These are phyloP conservation scores for Acanthamoeba castellanii DNA, from an alignment of 208 protist genomes.

Conservation along the genomic window DNA sequence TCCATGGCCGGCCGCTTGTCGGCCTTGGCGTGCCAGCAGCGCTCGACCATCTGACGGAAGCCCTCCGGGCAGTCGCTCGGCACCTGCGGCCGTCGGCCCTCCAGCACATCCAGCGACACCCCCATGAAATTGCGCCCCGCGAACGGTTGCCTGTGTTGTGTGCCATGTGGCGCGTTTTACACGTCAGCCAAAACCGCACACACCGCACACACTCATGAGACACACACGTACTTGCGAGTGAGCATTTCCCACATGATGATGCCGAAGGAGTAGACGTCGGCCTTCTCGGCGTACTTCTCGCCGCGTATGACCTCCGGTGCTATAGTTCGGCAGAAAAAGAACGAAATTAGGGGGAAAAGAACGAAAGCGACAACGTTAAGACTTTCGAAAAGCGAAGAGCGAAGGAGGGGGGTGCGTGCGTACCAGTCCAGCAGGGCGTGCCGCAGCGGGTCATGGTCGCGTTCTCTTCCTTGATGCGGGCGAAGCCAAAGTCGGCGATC, in stretches of 20 bases:
- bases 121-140: slow-evolving; percentile 68
- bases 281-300: slow-evolving; percentile 58
- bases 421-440: slow-evolving; percentile 61
- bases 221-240: slow-evolving; percentile 16
- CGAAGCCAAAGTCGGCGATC: slow-evolving; percentile 64
- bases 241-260: slow-evolving; percentile 69
- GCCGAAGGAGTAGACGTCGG: slow-evolving; percentile 28
- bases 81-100: slow-evolving; percentile 13
- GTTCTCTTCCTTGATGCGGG: slow-evolving; percentile 61
- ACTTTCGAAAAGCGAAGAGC: not conserved
- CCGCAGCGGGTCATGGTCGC: slow-evolving; percentile 66
- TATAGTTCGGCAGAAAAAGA: not conserved
- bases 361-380: not conserved
- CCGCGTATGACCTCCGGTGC: slow-evolving; percentile 46
- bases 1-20: slow-evolving; percentile 3
- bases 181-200: not conserved
- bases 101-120: slow-evolving; percentile 38
- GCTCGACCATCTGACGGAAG: not conserved
- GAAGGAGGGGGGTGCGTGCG: not conserved
- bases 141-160: slow-evolving; percentile 22
- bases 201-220: too few species aligned
- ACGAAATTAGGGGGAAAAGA: not conserved
- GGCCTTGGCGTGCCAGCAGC: slow-evolving; percentile 52
- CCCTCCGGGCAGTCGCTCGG: slow-evolving; percentile 1
- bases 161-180: not conserved